phyloP scores from a whole-genome alignment of 768 basidiomycete species.

The Rhodosporidiobolus sp. region DNA sequence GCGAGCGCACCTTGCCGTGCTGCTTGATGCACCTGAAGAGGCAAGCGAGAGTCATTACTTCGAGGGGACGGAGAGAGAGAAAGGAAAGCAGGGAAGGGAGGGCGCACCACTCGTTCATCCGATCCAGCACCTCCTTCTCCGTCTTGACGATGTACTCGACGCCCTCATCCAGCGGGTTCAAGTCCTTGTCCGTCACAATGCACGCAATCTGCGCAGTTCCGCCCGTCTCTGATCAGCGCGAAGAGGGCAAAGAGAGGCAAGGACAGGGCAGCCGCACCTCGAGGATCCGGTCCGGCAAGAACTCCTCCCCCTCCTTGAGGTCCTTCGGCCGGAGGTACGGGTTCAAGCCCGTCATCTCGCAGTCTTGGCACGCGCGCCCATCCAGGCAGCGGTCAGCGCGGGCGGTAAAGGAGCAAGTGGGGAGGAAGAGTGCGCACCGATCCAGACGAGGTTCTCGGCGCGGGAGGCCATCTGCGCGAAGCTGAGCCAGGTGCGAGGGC shows the following conservation, averaged over 20 bases:
- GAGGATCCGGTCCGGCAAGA: conserved; percentile 37
- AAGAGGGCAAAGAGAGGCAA: not conserved
- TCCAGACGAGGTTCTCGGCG: conserved; percentile 37
- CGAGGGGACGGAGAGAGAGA: not conserved
- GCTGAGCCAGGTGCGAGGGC: not conserved
- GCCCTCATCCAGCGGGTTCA: conserved; percentile 49
- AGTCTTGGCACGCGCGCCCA: conserved; percentile 7
- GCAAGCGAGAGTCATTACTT: not conserved
- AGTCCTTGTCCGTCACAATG: conserved; percentile 50
- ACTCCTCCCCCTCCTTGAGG: conserved; percentile 8
- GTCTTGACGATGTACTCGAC: conserved; percentile 50
- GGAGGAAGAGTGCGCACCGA: conserved; percentile 18
- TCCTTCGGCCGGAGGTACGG: conserved; percentile 27
- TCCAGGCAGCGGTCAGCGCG: not conserved
- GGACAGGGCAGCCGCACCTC: no score
- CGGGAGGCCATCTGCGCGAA: conserved; percentile 12
- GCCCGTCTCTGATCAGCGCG: not conserved
- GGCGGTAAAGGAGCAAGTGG: not conserved
- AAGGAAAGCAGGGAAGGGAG: not conserved
- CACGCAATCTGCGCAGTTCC: conserved; percentile 47
- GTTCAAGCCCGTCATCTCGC: conserved; percentile 40
- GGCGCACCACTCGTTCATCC: conserved; percentile 52
- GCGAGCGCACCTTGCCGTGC: conserved; percentile 27
- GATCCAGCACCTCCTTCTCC: conserved; percentile 48
- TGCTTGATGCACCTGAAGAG: conserved; percentile 40